Base-by-base conservation (phyloP, 2,329 filamentous ascomycete genomes). In the Colletotrichum musicola region DNA sequence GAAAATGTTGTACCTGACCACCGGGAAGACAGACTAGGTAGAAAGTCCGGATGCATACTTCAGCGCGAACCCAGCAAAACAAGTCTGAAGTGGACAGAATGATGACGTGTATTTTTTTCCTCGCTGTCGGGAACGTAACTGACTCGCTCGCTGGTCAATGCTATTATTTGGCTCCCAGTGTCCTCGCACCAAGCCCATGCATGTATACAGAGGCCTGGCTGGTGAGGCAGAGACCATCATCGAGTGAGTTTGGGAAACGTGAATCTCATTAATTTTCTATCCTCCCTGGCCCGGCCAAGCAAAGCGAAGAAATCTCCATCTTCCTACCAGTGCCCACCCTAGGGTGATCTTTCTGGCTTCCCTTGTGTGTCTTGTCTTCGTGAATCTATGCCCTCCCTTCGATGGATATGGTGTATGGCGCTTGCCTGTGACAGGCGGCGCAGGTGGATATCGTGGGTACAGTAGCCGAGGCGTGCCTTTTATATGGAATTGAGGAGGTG, bases 181-280 rank as follows among this genome's bases (percentile, higher is more conserved):
- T 6, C 44, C 6, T 16, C 27, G 18, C 56, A 25, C 25, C 14
- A 51, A 20, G 30, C 22, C 22, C 22, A 25, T 3, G n/a, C 9
- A 42, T 18, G 25, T 14, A 38, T 7, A n/a, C 18, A 10, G 7
- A 10, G 7, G 30, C 30, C 30, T 35, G 30, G 7, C 10, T 9
- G 30, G 30, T 35, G 30, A 30, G 30, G 30, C 7, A 9, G 7
- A 35, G 9, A 35, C 30, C 30, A 35, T 35, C 30, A 35, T 35
- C 30, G 30, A 20, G 13, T n/a, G 18, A n/a, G 12, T 18, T 4
- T 68, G 61, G 56, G 50, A 69, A 69, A 66, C 62, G 55, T 69
- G 51, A 66, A 66, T 69, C 50, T 69, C 62, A 51, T 69, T 66
- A 55, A 46, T 69, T 66, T 69, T 66, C 66, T 66, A 69, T 35